phyloP scores from a whole-genome alignment of 2,329 filamentous ascomycete species.

The Paraconiothyrium sp. region DNA sequence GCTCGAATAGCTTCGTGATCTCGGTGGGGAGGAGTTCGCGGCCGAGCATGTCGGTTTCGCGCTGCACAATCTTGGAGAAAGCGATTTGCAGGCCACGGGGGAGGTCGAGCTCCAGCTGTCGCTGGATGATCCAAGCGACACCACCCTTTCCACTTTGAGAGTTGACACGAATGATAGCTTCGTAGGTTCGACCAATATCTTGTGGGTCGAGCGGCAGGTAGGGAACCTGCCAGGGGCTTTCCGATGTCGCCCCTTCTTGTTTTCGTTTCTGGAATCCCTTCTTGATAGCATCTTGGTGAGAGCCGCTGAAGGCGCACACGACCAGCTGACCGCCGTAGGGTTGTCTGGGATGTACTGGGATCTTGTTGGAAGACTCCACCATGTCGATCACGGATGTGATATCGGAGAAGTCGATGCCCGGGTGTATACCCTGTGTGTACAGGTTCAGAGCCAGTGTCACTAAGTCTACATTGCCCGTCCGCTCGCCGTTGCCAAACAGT shows the following conservation, averaged over 20 bases:
- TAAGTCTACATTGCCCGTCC: slow-evolving; percentile 94
- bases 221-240: slow-evolving; percentile 83
- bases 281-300: slow-evolving; percentile 95
- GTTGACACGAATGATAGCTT: slow-evolving; percentile 97
- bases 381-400: slow-evolving; percentile 85
- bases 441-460: slow-evolving; percentile 93
- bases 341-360: slow-evolving; percentile 86
- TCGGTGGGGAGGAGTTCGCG: slow-evolving; percentile 86
- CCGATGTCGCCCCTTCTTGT: slow-evolving; percentile 64
- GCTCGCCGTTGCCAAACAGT: slow-evolving; percentile 92
- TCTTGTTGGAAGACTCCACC: slow-evolving; percentile 93
- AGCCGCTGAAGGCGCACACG: slow-evolving; percentile 90
- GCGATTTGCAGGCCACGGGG: slow-evolving; percentile 91
- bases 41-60: slow-evolving; percentile 78
- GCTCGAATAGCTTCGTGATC: slow-evolving; percentile 87
- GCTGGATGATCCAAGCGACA: slow-evolving; percentile 91
- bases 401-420: slow-evolving; percentile 90
- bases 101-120: slow-evolving; percentile 87
- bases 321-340: slow-evolving; percentile 92
- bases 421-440: slow-evolving; percentile 90
- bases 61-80: slow-evolving; percentile 88
- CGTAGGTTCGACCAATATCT: slow-evolving; percentile 96
- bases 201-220: slow-evolving; percentile 93
- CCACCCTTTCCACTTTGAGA: slow-evolving; percentile 96
- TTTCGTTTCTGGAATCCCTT: slow-evolving; percentile 82